phyloP scores from a whole-genome alignment of 1,284 basidiomycete species.

The Puccinia novopanici region DNA sequence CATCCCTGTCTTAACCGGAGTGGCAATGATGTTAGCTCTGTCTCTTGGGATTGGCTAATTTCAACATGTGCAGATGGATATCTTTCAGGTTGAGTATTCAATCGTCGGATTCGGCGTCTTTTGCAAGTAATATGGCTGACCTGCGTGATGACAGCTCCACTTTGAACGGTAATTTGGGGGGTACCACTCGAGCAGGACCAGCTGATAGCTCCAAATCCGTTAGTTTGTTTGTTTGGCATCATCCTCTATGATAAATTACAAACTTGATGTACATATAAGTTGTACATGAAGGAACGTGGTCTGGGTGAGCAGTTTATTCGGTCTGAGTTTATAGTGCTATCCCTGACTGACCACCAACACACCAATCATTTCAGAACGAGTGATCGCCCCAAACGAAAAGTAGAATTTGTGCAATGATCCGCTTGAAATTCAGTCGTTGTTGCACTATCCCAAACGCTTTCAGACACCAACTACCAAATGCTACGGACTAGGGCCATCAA shows the following conservation, averaged over 20 bases:
- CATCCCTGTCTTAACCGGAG: conserved; percentile 28
- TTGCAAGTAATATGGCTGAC: conserved; percentile 4
- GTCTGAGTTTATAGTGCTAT: neutral
- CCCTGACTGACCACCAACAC: conserved; percentile 45
- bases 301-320: conserved; percentile 66
- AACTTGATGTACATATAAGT: conserved; percentile 62
- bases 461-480: no score
- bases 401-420: no score
- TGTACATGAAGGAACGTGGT: conserved; percentile 80
- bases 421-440: no score
- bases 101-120: neutral
- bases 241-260: neutral
- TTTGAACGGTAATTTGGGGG: conserved; percentile 38
- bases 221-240: conserved; percentile 1
- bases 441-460: no score
- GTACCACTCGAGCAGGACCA: neutral
- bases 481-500: no score
- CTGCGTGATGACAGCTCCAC: neutral
- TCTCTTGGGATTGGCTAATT: no score
- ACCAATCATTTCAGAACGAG: conserved; percentile 67
- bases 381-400: conserved; percentile 76
- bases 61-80: conserved; percentile 42
- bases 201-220: conserved; percentile 43
- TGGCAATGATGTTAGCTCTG: conserved; percentile 24
- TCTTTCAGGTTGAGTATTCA: conserved; percentile 28